Evolutionary conservation across 2,329 filamentous ascomycete species (phyloP), one percentile per base, ranked within the genome.

Genomic region (Massarina eburnea): DNA sequence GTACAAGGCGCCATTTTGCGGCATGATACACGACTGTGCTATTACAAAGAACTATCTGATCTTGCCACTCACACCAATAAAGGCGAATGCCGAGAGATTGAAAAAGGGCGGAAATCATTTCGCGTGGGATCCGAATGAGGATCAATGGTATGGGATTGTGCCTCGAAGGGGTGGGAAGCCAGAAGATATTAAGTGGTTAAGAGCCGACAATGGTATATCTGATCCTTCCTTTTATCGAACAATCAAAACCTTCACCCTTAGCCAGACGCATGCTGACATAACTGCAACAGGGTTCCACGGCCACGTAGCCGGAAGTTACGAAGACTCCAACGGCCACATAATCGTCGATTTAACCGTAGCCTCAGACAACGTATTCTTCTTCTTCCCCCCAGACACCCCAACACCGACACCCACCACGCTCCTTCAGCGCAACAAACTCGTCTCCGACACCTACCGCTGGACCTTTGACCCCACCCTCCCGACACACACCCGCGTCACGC

Each of bases 121-220:
- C 52, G 68, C 70, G 1, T 73, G 67, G 67, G 63, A 69, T 37
- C 75, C 77, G 0, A 65, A 78, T 3, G 78, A 81, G 57, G 77
- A 81, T 54, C 78, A 80, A 56, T 76, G 74, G 64, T 81, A 81
- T 50, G 79, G 76, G 0, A 67, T 81, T 12, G 77, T 81, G 2
- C 78, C 78, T 3, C 68, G 79, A 7, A 61, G 74, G 3, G 73
- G 74, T 3, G 78, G 72, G 0, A 79, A 76, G 51, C 70, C 73
- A 0, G 76, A 78, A 48, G 79, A 81, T 58, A 76, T 80, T 33
- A 62, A 75, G 1, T 80, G 78, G 78, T 71, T 80, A 40, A 59
- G 76, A 20, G 74, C 75, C 8, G 73, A 76, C 39, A 80, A 80
- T 43, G 77, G 77, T 78, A 57, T 26, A 51, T 47, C 15, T 26